These are phyloP conservation scores for Macrocystidia cucumis DNA, from an alignment of 1,284 basidiomycete species.

Conservation along the genomic window DNA sequence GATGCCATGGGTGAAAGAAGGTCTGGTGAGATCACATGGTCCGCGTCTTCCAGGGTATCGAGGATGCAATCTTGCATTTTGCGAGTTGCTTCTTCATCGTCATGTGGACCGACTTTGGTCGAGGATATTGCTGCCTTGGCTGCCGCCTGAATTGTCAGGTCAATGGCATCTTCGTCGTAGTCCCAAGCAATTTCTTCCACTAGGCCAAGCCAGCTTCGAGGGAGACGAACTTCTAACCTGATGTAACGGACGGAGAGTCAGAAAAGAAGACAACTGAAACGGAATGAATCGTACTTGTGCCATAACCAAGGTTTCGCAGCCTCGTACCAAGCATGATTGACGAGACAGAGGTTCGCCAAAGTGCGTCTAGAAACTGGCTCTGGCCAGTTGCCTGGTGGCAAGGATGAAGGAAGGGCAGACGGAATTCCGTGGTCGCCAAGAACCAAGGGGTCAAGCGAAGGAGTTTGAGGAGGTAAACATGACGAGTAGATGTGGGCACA, in stretches of 20 bases:
- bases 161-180: slow-evolving; percentile 60
- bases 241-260: not conserved
- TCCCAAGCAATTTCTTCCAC: slow-evolving; percentile 68
- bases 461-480: slow-evolving; percentile 41
- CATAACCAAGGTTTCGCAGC: slow-evolving; percentile 79
- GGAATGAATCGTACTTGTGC: slow-evolving; percentile 38
- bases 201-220: slow-evolving; percentile 71
- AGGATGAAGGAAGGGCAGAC: slow-evolving; percentile 58
- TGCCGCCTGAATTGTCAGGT: slow-evolving; percentile 55
- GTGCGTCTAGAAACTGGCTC: slow-evolving; percentile 56
- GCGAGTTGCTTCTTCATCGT: slow-evolving; percentile 33
- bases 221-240: slow-evolving; percentile 69
- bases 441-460: slow-evolving; percentile 66
- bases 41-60: slow-evolving; percentile 47
- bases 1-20: slow-evolving; percentile 69
- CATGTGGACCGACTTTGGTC: slow-evolving; percentile 19
- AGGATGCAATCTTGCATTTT: slow-evolving; percentile 57
- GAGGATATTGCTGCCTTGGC: slow-evolving; percentile 47
- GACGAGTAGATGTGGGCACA: slow-evolving; percentile 61
- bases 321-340: slow-evolving; percentile 66
- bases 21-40: slow-evolving; percentile 63
- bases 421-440: slow-evolving; percentile 43
- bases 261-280: slow-evolving; percentile 3
- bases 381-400: slow-evolving; percentile 59
- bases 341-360: slow-evolving; percentile 60